Conservation (phyloP, 169 alveolate genomes). For the Plasmodium fragile region DNA sequence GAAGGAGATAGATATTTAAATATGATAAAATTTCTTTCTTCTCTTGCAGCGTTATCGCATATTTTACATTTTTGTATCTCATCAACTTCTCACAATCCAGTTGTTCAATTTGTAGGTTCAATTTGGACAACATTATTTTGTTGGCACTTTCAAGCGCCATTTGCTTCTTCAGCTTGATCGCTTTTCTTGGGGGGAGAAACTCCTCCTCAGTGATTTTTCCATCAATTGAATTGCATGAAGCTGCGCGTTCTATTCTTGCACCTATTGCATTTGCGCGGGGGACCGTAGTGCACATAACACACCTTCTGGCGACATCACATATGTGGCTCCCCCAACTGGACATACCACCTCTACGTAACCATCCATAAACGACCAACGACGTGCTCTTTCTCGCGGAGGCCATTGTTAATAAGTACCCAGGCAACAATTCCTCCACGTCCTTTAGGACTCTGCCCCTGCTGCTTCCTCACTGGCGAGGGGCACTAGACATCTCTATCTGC, state of each 20-base stretch:
- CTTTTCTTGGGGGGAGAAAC: background rate
- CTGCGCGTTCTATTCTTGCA: background rate
- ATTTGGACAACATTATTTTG: background rate
- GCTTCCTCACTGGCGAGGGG: background rate
- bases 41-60: slow-evolving; percentile 16
- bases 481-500: background rate
- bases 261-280: background rate
- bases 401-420: background rate
- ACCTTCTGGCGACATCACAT: background rate
- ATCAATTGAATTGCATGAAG: background rate
- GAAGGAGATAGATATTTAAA: slow-evolving; percentile 31
- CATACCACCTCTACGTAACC: background rate
- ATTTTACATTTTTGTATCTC: slow-evolving; percentile 59
- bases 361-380: background rate
- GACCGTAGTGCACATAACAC: background rate
- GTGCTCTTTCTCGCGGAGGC: background rate
- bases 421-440: background rate
- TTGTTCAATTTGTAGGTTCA: slow-evolving; percentile 48
- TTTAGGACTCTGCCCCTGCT: background rate
- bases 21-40: slow-evolving; percentile 33
- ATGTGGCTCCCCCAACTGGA: background rate
- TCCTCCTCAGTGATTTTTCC: background rate
- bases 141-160: slow-evolving; percentile 7
- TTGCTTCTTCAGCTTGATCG: background rate
- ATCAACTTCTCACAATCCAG: slow-evolving; percentile 20